phyloP scores from a whole-genome alignment of 163 green algal genomes.

The Chlamydomonas reinhardtii region DNA sequence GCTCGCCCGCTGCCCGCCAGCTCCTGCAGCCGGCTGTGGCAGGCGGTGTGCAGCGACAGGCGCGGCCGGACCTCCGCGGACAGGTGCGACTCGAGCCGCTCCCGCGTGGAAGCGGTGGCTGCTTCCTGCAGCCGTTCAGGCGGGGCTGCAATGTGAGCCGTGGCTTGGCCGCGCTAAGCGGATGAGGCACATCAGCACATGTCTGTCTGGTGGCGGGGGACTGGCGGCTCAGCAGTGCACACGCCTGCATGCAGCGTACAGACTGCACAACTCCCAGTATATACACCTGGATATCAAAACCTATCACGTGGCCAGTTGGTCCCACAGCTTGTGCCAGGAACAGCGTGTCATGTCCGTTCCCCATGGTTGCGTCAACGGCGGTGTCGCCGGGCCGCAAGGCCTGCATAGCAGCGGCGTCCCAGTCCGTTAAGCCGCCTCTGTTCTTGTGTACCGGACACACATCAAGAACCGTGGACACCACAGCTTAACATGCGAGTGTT shows the following conservation, averaged over 20 bases:
- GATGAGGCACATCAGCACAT: too few relatives aligned
- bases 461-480: too few relatives aligned
- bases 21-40: constrained; percentile 67
- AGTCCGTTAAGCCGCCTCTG: too few relatives aligned
- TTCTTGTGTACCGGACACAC: too few relatives aligned
- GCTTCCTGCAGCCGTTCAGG: constrained; percentile 47
- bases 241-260: too few relatives aligned
- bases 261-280: too few relatives aligned
- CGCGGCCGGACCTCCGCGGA: constrained; percentile 11
- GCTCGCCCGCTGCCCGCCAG: background rate
- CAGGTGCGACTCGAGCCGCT: constrained; percentile 47
- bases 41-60: constrained; percentile 57
- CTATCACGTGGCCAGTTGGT: constrained; percentile 63
- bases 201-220: too few relatives aligned
- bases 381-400: constrained; percentile 74
- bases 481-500: too few relatives aligned
- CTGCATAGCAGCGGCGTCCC: background rate
- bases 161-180: too few relatives aligned
- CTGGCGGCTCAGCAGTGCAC: too few relatives aligned
- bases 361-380: constrained; percentile 86
- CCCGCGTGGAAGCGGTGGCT: constrained; percentile 56
- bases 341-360: constrained; percentile 86
- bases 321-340: constrained; percentile 75
- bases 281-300: constrained; percentile 79
- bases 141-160: too few relatives aligned